Evolutionary conservation across 2,329 filamentous ascomycete genomes (phyloP).

Genomic region (Cladophialophora bantiana): DNA sequence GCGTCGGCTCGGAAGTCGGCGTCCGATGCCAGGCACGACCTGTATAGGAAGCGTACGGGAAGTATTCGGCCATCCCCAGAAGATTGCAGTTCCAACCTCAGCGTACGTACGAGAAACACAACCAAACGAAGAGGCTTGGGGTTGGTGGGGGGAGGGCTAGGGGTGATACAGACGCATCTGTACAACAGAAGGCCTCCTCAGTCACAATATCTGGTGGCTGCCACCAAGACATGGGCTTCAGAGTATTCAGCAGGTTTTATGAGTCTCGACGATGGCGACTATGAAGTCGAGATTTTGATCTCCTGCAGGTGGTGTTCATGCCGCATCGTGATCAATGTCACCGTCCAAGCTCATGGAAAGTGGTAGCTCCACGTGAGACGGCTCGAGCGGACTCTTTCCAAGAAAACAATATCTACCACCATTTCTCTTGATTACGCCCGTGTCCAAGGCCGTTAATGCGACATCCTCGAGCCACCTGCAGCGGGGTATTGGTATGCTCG

Average conservation of each 20-base stretch:
- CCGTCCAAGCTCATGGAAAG: not conserved
- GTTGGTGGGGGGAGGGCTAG: slow-evolving; percentile 15
- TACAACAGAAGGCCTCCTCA: slow-evolving; percentile 5
- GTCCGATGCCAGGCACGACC: slow-evolving; percentile 21
- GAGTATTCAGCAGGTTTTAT: not conserved
- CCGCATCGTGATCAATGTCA: not conserved
- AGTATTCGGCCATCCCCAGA: not conserved
- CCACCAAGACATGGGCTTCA: not conserved
- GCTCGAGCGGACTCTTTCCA: not conserved
- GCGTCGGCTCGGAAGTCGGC: slow-evolving; percentile 15
- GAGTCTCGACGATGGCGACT: not conserved
- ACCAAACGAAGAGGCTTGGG: not conserved
- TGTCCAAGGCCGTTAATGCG: not conserved
- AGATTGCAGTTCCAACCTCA: not conserved
- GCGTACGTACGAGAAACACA: not conserved
- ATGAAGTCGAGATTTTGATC: slow-evolving; percentile 1
- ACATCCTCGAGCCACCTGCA: not conserved
- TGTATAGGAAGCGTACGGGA: not conserved
- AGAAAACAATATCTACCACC: not conserved
- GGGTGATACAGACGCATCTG: slow-evolving; percentile 14
- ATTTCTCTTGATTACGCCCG: not conserved
- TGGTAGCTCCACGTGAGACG: not conserved
- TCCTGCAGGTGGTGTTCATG: not conserved
- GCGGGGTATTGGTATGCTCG: not conserved
- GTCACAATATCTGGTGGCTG: not conserved